phyloP scores from a whole-genome alignment of 192 early-diverging fungal species.

The Pilaira anomala region DNA sequence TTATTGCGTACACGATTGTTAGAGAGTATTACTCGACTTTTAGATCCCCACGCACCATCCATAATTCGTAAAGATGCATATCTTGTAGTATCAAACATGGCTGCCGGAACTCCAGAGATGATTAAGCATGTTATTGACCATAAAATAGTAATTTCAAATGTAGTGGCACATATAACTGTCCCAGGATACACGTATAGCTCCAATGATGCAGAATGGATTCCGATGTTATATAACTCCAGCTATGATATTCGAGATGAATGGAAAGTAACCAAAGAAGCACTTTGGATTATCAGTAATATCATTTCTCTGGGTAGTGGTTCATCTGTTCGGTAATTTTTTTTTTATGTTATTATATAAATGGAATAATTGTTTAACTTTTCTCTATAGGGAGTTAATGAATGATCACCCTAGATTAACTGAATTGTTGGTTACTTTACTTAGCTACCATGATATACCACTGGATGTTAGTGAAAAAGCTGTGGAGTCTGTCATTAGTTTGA shows the following conservation, averaged over 20 bases:
- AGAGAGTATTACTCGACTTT: neutral
- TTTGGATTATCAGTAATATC: conserved; percentile 32
- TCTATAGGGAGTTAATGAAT: conserved; percentile 17
- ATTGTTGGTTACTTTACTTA: conserved; percentile 10
- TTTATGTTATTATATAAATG: neutral
- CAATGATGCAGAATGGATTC: conserved; percentile 4
- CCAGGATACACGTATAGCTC: conserved; percentile 12
- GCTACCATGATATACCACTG: conserved; percentile 11
- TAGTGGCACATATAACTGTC: conserved; percentile 19
- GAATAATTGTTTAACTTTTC: neutral
- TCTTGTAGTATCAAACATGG: conserved; percentile 30
- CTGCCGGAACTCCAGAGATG: conserved; percentile 19
- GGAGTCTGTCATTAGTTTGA: conserved; percentile 28
- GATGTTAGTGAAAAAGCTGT: conserved; percentile 14
- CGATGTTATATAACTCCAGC: neutral
- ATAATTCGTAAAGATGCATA: conserved; percentile 28
- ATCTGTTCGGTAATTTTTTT: conserved; percentile 23
- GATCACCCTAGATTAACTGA: conserved; percentile 16
- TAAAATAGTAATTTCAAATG: conserved; percentile 21
- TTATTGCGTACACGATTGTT: conserved; percentile 16
- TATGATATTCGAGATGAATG: conserved; percentile 29
- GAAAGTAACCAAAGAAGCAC: conserved; percentile 34
- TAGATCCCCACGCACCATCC: neutral
- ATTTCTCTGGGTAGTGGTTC: conserved; percentile 23
- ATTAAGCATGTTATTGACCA: conserved; percentile 17